Evolutionary conservation across 2,329 filamentous ascomycete genomes (phyloP).

Genomic region (Fusarium sp.): DNA sequence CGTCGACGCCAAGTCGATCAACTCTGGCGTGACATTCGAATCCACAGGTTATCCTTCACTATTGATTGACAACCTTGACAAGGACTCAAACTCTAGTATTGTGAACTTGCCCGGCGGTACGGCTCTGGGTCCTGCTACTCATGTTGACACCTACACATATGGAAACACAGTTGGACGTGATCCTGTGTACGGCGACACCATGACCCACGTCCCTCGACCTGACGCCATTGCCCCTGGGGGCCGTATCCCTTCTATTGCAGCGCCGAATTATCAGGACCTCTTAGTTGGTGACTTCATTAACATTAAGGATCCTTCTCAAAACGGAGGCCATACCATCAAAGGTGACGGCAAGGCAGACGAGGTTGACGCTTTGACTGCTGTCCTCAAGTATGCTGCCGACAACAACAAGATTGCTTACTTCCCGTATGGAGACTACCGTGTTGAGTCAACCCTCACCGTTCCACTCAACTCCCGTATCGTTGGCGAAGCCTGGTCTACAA

Average conservation of each 20-base stretch:
- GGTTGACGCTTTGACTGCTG: constrained; percentile 34
- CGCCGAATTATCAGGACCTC: background rate
- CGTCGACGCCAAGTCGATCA: background rate
- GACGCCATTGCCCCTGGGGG: background rate
- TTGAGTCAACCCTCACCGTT: constrained; percentile 61
- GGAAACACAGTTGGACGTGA: background rate
- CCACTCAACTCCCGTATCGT: constrained; percentile 60
- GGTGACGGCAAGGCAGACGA: constrained; percentile 80
- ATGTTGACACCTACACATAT: background rate
- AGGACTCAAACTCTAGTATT: background rate
- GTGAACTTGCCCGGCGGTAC: background rate
- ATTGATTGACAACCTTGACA: background rate
- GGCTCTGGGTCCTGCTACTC: background rate
- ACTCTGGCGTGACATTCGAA: background rate
- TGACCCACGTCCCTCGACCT: background rate
- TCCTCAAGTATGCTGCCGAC: constrained; percentile 49
- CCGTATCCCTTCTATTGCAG: background rate
- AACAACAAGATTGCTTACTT: constrained; percentile 57
- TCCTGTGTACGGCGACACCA: background rate
- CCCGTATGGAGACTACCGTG: constrained; percentile 59
- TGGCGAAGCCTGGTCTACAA: constrained; percentile 60
- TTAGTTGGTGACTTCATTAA: background rate
- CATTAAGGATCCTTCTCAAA: background rate
- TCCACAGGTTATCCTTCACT: background rate
- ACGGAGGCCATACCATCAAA: constrained; percentile 48